A percentile compares a stretch with the other conserved stretches of the same genome.
Evolutionary conservation across 108 stramenopile genomes (phyloP).

Genomic region (Nannochloropsis gaditana): DNA sequence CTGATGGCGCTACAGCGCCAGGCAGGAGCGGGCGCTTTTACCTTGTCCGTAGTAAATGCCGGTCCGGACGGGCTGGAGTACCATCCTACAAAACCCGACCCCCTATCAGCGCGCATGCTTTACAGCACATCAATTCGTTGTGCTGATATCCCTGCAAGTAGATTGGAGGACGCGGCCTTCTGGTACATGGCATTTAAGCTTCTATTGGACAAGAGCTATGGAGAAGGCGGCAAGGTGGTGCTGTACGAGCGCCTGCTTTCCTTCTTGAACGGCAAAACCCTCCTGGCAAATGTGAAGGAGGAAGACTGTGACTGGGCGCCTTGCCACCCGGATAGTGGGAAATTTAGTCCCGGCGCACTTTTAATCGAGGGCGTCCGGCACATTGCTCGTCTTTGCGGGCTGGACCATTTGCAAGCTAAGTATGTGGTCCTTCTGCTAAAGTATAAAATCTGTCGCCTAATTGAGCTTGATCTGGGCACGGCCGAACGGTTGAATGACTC

Average conservation of each 20-base stretch:
- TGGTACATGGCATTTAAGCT: constrained; percentile 53
- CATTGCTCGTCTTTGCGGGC: background rate
- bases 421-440: background rate
- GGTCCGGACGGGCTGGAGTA: constrained; percentile 41
- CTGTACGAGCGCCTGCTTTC: constrained; percentile 53
- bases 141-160: constrained; percentile 39
- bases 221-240: background rate
- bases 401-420: constrained; percentile 18
- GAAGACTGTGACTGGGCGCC: background rate
- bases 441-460: constrained; percentile 23
- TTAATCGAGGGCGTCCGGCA: constrained; percentile 23
- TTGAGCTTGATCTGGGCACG: background rate
- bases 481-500: background rate
- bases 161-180: constrained; percentile 49
- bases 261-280: constrained; percentile 49
- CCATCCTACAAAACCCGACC: constrained; percentile 38
- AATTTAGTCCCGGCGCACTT: background rate
- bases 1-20: constrained; percentile 10
- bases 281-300: constrained; percentile 44
- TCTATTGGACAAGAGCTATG: constrained; percentile 26
- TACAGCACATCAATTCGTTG: constrained; percentile 41
- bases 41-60: constrained; percentile 40
- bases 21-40: background rate
- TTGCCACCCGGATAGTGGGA: background rate
- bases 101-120: constrained; percentile 27